Base-by-base conservation (phyloP, 345 rosid species). In the Eucalyptus polybractea region DNA sequence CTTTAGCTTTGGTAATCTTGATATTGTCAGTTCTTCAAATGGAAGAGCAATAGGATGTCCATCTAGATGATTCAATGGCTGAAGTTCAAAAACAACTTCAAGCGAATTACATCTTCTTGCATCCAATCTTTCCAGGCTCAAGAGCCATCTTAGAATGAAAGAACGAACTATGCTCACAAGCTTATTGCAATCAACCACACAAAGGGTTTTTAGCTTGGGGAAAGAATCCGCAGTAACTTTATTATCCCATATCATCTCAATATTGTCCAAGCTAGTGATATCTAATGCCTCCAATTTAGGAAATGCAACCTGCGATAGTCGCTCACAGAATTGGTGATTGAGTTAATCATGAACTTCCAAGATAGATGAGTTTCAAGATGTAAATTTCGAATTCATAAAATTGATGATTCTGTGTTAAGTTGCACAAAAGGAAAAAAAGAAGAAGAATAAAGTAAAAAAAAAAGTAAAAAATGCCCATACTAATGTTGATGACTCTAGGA, bases 181-280 rank as follows among this genome's bases (percentile, higher is more conserved):
- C 37, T n/a, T 65, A 13, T 65, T 65, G 37, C 76, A 65, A 0
- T 2, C 21, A n/a, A 0, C 5, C 40, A 67, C 21, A 4, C 0
- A 0, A 67, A 67, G 76, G 0, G 5, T 2, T 13, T n/a, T 67
- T 67, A 67, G 6, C 3, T 15, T 67, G 2, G 10, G 3, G 21
- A 67, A 67, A 67, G 40, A 15, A 13, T n/a, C 3, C 5, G 0
- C 11, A 2, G 5, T 10, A 67, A 4, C 1, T n/a, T 33, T 7
- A n/a, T n/a, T 13, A 0, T 67, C 40, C 21, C 21, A 67, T n/a
- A n/a, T n/a, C 40, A n/a, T n/a, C 40, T 67, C 11, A 0, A 67
- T 2, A 0, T 14, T 15, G n/a, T n/a, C 11, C 21, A n/a, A 7
- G 76, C 6, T 0, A 1, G 0, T 1, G 9, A n/a, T 14, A n/a